Evolutionary conservation across 345 rosid genomes (phyloP).

Genomic region (Euclidium syriacum): DNA sequence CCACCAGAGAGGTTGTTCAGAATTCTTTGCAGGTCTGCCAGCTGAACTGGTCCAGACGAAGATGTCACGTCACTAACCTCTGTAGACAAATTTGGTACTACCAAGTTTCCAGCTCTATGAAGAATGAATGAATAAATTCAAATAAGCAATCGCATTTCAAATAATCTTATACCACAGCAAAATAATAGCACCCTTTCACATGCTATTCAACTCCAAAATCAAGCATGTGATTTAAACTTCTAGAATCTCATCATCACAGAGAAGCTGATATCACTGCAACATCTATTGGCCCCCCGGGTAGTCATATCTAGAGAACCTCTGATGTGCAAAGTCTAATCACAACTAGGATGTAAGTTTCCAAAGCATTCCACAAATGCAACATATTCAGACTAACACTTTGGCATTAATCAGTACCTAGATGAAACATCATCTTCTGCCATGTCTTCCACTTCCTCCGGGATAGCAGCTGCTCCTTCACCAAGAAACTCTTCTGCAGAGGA

Average conservation of each 20-base stretch:
- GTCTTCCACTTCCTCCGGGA: conserved; percentile 62
- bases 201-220: background rate
- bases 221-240: background rate
- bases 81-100: conserved; percentile 51
- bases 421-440: conserved; percentile 74
- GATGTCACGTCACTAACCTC: conserved; percentile 74
- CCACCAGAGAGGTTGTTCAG: conserved; percentile 58
- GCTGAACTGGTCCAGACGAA: conserved; percentile 81
- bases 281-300: background rate
- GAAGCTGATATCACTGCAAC: background rate
- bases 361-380: background rate
- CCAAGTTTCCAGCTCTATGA: conserved; percentile 74
- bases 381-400: background rate
- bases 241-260: background rate
- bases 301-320: conserved; percentile 8
- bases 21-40: conserved; percentile 89
- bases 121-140: conserved; percentile 6
- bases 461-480: conserved; percentile 53
- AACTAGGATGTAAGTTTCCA: background rate
- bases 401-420: conserved; percentile 55
- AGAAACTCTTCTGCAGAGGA: conserved; percentile 42
- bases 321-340: background rate
- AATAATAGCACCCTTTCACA: background rate
- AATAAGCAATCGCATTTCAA: background rate
- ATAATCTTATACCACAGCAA: background rate